phyloP scores from a whole-genome alignment of 768 basidiomycete genomes.

The Pleurotus tuber-regium region DNA sequence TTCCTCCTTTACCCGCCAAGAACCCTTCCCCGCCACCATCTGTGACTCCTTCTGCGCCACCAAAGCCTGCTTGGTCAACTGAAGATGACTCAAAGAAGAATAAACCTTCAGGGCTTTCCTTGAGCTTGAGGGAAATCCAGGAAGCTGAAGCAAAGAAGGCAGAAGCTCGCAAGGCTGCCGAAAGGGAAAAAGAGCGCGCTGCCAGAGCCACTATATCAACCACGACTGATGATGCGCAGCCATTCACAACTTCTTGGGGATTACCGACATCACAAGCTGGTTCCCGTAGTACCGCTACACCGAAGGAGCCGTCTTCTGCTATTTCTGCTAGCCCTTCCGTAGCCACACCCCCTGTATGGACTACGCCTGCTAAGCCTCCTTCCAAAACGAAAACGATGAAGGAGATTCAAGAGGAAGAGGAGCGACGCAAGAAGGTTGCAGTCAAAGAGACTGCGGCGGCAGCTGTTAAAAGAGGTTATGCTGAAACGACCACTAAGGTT shows the following conservation, averaged over 20 bases:
- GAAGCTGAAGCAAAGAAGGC: constrained; percentile 84
- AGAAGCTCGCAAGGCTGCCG: constrained; percentile 72
- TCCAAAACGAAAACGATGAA: constrained; percentile 89
- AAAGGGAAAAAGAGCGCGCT: constrained; percentile 67
- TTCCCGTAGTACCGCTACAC: constrained; percentile 31
- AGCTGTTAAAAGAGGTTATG: constrained; percentile 68
- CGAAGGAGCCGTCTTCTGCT: constrained; percentile 42
- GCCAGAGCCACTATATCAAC: constrained; percentile 45
- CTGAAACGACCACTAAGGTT: constrained; percentile 78
- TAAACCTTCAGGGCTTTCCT: constrained; percentile 38
- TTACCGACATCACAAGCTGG: constrained; percentile 82
- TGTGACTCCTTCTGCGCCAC: constrained; percentile 6
- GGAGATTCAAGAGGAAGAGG: constrained; percentile 98
- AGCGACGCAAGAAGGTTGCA: constrained; percentile 70
- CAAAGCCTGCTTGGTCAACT: constrained; percentile 55
- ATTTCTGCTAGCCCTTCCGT: constrained; percentile 16
- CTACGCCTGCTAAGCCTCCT: constrained; percentile 51
- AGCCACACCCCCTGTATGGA: constrained; percentile 65
- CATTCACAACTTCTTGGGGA: constrained; percentile 79
- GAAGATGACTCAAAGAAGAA: constrained; percentile 67
- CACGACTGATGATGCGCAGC: constrained; percentile 53
- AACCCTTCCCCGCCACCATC: constrained; percentile 22
- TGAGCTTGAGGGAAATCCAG: constrained; percentile 92
- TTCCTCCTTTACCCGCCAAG: constrained; percentile 15
- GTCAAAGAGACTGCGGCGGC: constrained; percentile 59